Evolutionary conservation across 164 flowering plant species (phyloP), one percentile per base, ranked within the genome.

Genomic region (Magnolia kwangsiensis): DNA sequence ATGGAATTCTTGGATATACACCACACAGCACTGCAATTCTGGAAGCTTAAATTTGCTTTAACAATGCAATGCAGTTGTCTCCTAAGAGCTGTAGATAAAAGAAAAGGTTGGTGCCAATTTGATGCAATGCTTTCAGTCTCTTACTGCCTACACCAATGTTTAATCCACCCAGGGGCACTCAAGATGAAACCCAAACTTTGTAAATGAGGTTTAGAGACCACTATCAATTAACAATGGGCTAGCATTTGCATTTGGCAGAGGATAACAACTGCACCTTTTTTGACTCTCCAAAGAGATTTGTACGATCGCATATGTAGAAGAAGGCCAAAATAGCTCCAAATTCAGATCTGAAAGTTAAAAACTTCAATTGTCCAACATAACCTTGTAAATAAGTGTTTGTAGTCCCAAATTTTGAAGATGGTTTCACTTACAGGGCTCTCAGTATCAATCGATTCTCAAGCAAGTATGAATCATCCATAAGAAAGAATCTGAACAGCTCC

Each of bases 391-490:
- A 61, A 63, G 19, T 6, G 37, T 10, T 58, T n/a, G 27, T 1
- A 59, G 49, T 45, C 13, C 59, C 37, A 74, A 49, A 69, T 50
- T 10, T 23, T 55, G 23, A 65, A 21, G 10, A 67, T 51, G 37
- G 24, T 10, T 51, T 63, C 68, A 83, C 98, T 82, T 81, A 96
- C 99, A 94, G 87, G 69, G 97, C 97, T 84, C 98, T 89, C 76
- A 94, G 84, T 19, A 88, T 87, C 78, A 86, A 50, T 16, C 97
- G 89, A 78, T 94, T 90, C 71, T 96, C 99, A 72, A 88, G 71
- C 86, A 96, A 84, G 85, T 94, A 96, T 49, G 91, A 79, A 81
- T 94, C 96, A 18, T 96, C 98, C 97, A 96, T 89, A 66, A 80
- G 64, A 68, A 94, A 72, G 72, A 96, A 94, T 81, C 99, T 96